These are phyloP conservation scores for Parafenestella ontariensis DNA, from an alignment of 2,329 filamentous ascomycete species.

Conservation along the genomic window DNA sequence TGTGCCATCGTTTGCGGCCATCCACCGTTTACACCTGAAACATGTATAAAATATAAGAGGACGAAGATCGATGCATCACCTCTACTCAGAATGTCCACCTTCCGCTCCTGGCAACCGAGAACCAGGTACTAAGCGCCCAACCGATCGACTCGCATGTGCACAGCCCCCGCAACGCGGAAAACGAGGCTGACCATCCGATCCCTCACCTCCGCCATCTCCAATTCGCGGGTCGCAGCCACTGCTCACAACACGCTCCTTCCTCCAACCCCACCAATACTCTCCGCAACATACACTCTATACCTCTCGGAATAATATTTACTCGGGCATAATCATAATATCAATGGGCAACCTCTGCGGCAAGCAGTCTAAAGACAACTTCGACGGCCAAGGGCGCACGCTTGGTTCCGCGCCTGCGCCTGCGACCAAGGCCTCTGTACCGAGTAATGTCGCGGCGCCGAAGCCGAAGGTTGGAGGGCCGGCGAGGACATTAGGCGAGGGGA, in stretches of 20 bases:
- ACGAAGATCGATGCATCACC: not conserved
- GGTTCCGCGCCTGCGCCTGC: slow-evolving; percentile 61
- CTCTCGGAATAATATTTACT: slow-evolving; percentile 3
- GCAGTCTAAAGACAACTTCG: slow-evolving; percentile 65
- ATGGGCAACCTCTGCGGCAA: slow-evolving; percentile 94
- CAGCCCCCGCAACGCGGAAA: slow-evolving; percentile 25
- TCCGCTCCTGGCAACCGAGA: slow-evolving; percentile 13
- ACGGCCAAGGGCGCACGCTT: slow-evolving; percentile 74
- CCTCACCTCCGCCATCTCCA: slow-evolving; percentile 27
- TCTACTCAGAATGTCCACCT: not conserved
- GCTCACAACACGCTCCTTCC: not conserved
- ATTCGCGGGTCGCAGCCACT: slow-evolving; percentile 27
- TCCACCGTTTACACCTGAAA: not conserved
- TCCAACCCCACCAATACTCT: not conserved
- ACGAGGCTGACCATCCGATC: slow-evolving; percentile 24
- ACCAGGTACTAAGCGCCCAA: slow-evolving; percentile 31
- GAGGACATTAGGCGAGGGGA: slow-evolving; percentile 68
- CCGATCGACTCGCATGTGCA: slow-evolving; percentile 9
- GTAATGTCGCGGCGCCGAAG: slow-evolving; percentile 37
- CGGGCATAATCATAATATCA: slow-evolving; percentile 19
- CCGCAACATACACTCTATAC: not conserved
- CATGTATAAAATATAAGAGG: not conserved
- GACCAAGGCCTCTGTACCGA: slow-evolving; percentile 51
- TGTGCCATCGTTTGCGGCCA: slow-evolving; percentile 6
- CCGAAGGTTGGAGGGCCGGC: slow-evolving; percentile 57